phyloP scores from a whole-genome alignment of 2,329 filamentous ascomycete species.

The Fusarium redolens region DNA sequence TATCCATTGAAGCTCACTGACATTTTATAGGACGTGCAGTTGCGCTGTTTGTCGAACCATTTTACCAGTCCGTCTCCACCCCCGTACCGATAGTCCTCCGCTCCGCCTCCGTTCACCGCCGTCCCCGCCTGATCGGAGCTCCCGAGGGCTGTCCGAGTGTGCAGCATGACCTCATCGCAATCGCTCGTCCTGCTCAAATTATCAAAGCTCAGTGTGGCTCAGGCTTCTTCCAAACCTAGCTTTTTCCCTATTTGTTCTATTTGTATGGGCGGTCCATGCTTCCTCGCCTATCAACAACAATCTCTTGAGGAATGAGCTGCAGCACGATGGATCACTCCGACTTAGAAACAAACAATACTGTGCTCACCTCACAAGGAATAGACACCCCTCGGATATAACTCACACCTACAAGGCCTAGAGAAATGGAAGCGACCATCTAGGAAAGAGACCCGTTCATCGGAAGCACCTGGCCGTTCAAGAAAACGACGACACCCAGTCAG shows the following conservation, averaged over 20 bases:
- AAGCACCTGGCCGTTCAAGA: conserved; percentile 35
- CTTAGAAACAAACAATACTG: conserved; percentile 1
- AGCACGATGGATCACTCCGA: background rate
- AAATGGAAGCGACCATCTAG: conserved; percentile 3
- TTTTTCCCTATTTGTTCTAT: background rate
- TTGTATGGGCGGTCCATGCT: background rate
- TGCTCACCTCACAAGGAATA: background rate
- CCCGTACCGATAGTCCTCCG: conserved; percentile 42
- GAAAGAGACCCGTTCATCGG: conserved; percentile 30
- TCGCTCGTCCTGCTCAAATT: background rate
- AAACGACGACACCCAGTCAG: conserved; percentile 29
- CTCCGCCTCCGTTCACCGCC: conserved; percentile 43
- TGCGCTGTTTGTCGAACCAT: conserved; percentile 18
- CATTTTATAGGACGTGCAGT: background rate
- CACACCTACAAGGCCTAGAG: background rate
- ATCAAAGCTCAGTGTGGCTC: background rate
- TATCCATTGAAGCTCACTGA: background rate
- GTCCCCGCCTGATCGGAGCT: conserved; percentile 37
- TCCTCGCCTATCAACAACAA: background rate
- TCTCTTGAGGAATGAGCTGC: background rate
- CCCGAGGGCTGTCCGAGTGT: conserved; percentile 19
- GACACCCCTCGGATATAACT: background rate
- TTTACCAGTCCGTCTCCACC: conserved; percentile 28
- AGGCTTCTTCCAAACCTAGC: background rate
- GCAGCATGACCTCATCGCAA: conserved; percentile 13